phyloP scores from a whole-genome alignment of 495 filamentous ascomycete species.

The Corynascus novoguineensis region DNA sequence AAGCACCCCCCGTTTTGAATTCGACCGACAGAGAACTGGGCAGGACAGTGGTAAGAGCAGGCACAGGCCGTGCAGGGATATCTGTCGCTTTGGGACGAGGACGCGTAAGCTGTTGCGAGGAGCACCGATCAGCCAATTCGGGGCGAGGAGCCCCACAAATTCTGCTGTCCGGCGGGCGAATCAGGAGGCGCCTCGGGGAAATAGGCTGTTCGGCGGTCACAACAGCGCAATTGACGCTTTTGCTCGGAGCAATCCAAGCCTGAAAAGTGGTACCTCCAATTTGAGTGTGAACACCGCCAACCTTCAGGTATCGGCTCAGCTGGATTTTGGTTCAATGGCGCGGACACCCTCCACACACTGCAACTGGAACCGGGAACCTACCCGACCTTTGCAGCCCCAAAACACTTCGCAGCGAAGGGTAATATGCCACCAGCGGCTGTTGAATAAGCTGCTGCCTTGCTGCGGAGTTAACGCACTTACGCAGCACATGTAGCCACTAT shows the following conservation, averaged over 20 bases:
- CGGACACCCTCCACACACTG: too few relatives aligned
- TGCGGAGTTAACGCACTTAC: not conserved
- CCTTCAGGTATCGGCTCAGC: too few relatives aligned
- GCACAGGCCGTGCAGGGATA: not conserved
- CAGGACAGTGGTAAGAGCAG: not conserved
- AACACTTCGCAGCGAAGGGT: too few relatives aligned
- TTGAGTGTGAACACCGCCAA: too few relatives aligned
- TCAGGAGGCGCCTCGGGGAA: slow-evolving; percentile 7
- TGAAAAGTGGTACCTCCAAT: too few relatives aligned
- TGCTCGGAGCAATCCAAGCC: slow-evolving; percentile 5
- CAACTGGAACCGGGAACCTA: too few relatives aligned
- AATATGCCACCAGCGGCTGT: not conserved
- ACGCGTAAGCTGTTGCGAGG: slow-evolving; percentile 5
- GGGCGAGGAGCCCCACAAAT: not conserved
- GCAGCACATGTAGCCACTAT: too few relatives aligned
- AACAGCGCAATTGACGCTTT: slow-evolving; percentile 19
- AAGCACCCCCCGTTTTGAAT: not conserved
- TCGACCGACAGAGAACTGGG: not conserved
- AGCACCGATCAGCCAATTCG: slow-evolving; percentile 19
- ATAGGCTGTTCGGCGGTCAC: slow-evolving; percentile 23
- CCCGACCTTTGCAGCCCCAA: too few relatives aligned
- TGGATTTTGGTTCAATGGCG: too few relatives aligned
- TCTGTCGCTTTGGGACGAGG: slow-evolving; percentile 4
- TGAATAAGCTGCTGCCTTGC: not conserved
- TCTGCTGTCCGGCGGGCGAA: not conserved